Evolutionary conservation across 129 eudicot species (phyloP), one percentile per base, ranked within the genome.

Genomic region (Escallonia herrerae): DNA sequence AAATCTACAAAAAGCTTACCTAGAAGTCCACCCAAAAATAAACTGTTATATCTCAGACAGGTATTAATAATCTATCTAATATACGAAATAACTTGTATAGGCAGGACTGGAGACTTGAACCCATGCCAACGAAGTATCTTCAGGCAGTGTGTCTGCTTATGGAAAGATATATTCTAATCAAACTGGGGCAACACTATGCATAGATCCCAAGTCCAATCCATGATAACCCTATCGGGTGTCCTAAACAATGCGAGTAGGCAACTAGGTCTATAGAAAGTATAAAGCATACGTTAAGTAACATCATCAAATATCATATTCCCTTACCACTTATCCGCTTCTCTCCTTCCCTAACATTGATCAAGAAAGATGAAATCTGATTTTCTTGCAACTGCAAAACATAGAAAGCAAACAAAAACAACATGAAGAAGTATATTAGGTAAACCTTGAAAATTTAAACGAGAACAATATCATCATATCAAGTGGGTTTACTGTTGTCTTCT

Each of bases 321-420:
- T 71, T 52, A 78, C 83, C 83, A 43, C 60, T 40, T 57, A 47
- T 64, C 15, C 3, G 70, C 63, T 43, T 69, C 55, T 69, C 65
- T 64, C 62, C 79, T 46, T 64, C 56, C 47, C 64, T 73, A 41
- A 62, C 65, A n/a, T 79, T 79, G 54, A 79, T 60, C 45, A 79
- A 72, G 44, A 68, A 69, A 3, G 83, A 73, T 58, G 69, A 52
- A 58, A 64, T 69, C 59, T 69, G 62, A 65, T 64, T 64, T 56
- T 73, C 83, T n/a, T 73, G 56, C 62, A 73, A 58, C 83, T 79
- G 69, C 72, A 60, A 38, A 73, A 68, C 40, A 65, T n/a, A 51
- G 52, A 5, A 22, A 0, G 38, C 13, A 58, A 55, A 55, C 6
- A 55, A 38, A 58, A 69, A 12, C 13, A 1, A n/a, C 62, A 55